A percentile compares a stretch with the other conserved stretches of the same genome.
Evolutionary conservation across 2,329 filamentous ascomycete species (phyloP).

Genomic region (Ophidiomyces ophidiicola): DNA sequence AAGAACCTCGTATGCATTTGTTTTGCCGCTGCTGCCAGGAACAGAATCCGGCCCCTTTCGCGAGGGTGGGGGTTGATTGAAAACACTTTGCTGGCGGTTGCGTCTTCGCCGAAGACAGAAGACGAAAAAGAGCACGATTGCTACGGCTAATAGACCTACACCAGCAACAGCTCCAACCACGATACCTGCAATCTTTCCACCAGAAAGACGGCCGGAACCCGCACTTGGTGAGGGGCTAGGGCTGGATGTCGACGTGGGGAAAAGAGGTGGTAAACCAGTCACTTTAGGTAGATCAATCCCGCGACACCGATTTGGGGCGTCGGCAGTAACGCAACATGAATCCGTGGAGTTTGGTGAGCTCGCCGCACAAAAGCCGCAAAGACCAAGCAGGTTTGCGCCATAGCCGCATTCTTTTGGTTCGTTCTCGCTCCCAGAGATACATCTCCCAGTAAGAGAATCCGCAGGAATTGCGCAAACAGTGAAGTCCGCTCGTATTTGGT

Average conservation of each 20-base stretch:
- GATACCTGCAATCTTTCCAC: slow-evolving; percentile 64
- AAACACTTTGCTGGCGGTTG: slow-evolving; percentile 55
- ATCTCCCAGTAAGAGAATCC: slow-evolving; percentile 61
- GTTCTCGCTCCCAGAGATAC: slow-evolving; percentile 65
- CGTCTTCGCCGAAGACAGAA: slow-evolving; percentile 43
- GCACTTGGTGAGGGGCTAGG: slow-evolving; percentile 42
- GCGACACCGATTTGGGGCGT: slow-evolving; percentile 60
- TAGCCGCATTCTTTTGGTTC: slow-evolving; percentile 83
- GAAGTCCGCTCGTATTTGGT: slow-evolving; percentile 82
- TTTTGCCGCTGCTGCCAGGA: slow-evolving; percentile 22
- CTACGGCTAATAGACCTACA: slow-evolving; percentile 53
- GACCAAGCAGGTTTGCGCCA: slow-evolving; percentile 53
- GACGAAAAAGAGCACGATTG: slow-evolving; percentile 47
- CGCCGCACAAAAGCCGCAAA: slow-evolving; percentile 75
- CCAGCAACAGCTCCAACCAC: slow-evolving; percentile 69
- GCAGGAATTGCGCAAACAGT: slow-evolving; percentile 74
- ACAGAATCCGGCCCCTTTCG: slow-evolving; percentile 31
- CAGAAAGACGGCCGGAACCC: slow-evolving; percentile 27
- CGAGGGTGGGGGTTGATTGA: slow-evolving; percentile 77
- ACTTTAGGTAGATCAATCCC: slow-evolving; percentile 62
- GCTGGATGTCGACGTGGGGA: slow-evolving; percentile 52
- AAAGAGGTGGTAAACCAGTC: slow-evolving; percentile 48
- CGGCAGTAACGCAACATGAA: slow-evolving; percentile 79
- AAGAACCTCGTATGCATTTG: slow-evolving; percentile 56
- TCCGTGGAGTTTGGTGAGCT: slow-evolving; percentile 86